phyloP scores from a whole-genome alignment of 495 filamentous ascomycete species.

The Cercophora samala region DNA sequence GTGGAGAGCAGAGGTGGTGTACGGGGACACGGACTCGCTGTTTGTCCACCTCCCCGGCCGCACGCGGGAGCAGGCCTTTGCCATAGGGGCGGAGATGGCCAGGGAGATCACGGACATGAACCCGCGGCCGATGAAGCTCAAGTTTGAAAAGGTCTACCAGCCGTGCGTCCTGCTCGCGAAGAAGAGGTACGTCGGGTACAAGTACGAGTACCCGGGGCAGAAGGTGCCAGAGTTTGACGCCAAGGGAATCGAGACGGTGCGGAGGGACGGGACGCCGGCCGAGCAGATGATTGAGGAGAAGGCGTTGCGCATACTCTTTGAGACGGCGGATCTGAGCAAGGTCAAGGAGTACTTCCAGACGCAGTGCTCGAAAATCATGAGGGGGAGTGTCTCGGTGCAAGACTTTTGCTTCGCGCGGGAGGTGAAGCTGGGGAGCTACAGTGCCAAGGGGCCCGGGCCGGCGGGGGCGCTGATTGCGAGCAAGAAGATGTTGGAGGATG shows the following conservation, averaged over 20 bases:
- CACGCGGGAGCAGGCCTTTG: slow-evolving; percentile 82
- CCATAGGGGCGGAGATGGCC: slow-evolving; percentile 91
- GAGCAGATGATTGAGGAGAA: slow-evolving; percentile 98
- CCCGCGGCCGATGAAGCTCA: slow-evolving; percentile 88
- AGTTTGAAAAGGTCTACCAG: slow-evolving; percentile 98
- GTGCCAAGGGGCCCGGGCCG: slow-evolving; percentile 67
- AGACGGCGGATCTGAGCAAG: slow-evolving; percentile 81
- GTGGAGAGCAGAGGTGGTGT: slow-evolving; percentile 96
- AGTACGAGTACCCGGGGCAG: slow-evolving; percentile 80
- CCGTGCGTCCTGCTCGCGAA: slow-evolving; percentile 92
- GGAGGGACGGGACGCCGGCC: slow-evolving; percentile 89
- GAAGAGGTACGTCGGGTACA: slow-evolving; percentile 97
- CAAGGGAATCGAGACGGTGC: slow-evolving; percentile 96
- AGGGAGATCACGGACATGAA: slow-evolving; percentile 84
- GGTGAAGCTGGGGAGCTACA: slow-evolving; percentile 87
- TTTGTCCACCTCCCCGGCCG: slow-evolving; percentile 89
- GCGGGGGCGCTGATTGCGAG: slow-evolving; percentile 86
- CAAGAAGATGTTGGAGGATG: slow-evolving; percentile 79
- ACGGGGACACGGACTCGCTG: slow-evolving; percentile 96
- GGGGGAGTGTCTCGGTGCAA: slow-evolving; percentile 79
- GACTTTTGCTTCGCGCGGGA: slow-evolving; percentile 95
- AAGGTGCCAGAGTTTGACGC: slow-evolving; percentile 89
- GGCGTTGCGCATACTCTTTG: slow-evolving; percentile 77
- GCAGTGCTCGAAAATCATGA: slow-evolving; percentile 93
- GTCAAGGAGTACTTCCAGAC: slow-evolving; percentile 89